Evolutionary conservation across 768 basidiomycete species (phyloP).

Genomic region (Chalciporus sphaerocephalus): DNA sequence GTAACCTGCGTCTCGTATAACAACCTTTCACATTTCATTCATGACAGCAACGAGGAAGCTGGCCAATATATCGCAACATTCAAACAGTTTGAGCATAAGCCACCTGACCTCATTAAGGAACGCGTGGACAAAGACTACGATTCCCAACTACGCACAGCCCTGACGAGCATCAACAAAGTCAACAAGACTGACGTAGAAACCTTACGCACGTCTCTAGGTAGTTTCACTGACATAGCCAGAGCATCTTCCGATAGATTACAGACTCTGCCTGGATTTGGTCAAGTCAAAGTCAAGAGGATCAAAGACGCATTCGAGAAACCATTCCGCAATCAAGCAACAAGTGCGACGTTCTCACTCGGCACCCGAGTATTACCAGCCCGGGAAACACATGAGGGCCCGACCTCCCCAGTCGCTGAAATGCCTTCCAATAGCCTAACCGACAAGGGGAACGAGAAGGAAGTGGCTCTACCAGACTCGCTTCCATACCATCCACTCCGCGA

Average conservation of each 20-base stretch:
- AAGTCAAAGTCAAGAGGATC: constrained; percentile 87
- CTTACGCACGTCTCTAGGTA: constrained; percentile 84
- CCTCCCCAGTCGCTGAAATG: constrained; percentile 1
- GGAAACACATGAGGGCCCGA: neutral
- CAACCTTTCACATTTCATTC: neutral
- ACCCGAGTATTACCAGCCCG: constrained; percentile 19
- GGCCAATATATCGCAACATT: constrained; percentile 86
- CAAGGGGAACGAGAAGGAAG: constrained; percentile 24
- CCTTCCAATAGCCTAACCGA: neutral
- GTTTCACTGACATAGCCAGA: constrained; percentile 75
- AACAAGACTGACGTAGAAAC: constrained; percentile 98
- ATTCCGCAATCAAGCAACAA: constrained; percentile 66
- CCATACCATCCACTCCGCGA: constrained; percentile 30
- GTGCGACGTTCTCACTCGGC: constrained; percentile 34
- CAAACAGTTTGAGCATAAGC: constrained; percentile 92
- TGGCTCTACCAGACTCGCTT: neutral
- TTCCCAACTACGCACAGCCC: constrained; percentile 71
- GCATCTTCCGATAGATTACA: constrained; percentile 72
- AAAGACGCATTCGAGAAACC: constrained; percentile 90
- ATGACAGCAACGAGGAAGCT: constrained; percentile 77
- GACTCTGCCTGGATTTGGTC: constrained; percentile 88
- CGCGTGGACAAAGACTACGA: constrained; percentile 85
- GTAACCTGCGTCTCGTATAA: constrained; percentile 20
- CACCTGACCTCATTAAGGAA: constrained; percentile 93
- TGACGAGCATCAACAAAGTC: constrained; percentile 88